phyloP scores from a whole-genome alignment of 441 rosid genomes.

The Populus hybrid region DNA sequence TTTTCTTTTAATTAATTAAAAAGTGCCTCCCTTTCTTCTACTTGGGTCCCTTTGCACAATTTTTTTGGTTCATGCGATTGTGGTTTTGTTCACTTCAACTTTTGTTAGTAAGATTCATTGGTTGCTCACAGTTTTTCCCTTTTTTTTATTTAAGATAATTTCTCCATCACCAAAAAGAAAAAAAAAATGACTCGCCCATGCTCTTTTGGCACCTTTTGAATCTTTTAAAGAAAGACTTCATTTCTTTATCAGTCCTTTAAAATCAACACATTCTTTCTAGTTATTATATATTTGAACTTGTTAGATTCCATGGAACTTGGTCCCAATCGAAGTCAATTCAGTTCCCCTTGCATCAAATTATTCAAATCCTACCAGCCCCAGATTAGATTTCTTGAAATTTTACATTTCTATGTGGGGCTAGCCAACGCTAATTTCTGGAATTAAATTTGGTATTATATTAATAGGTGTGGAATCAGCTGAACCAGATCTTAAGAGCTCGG shows the following conservation, averaged over 20 bases:
- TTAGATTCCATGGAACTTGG: slow-evolving; percentile 15
- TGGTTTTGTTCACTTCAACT: background rate
- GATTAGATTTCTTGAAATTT: background rate
- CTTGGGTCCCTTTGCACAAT: background rate
- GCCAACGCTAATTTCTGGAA: background rate
- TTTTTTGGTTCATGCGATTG: slow-evolving; percentile 19
- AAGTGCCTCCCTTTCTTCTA: background rate
- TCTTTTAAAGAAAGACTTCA: slow-evolving; percentile 19
- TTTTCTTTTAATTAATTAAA: background rate
- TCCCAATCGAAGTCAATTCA: slow-evolving; percentile 18
- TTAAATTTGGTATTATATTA: background rate
- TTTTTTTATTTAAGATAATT: background rate
- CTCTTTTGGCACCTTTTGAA: slow-evolving; percentile 20
- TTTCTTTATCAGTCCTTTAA: slow-evolving; percentile 12
- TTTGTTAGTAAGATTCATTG: background rate
- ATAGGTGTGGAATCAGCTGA: slow-evolving; percentile 86
- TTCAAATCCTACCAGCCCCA: slow-evolving; percentile 23
- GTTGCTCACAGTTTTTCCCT: slow-evolving; percentile 14
- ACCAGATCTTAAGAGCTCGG: slow-evolving; percentile 76
- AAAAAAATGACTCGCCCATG: background rate
- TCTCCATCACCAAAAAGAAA: background rate
- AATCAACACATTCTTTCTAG: slow-evolving; percentile 1
- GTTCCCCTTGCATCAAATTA: background rate
- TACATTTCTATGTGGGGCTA: background rate
- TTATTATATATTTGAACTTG: slow-evolving; percentile 2